Percentiles rank a stretch among this genome's conserved stretches.
phyloP scores from a whole-genome alignment of 2,329 filamentous ascomycete genomes.

The Pleurostoma richardsiae region DNA sequence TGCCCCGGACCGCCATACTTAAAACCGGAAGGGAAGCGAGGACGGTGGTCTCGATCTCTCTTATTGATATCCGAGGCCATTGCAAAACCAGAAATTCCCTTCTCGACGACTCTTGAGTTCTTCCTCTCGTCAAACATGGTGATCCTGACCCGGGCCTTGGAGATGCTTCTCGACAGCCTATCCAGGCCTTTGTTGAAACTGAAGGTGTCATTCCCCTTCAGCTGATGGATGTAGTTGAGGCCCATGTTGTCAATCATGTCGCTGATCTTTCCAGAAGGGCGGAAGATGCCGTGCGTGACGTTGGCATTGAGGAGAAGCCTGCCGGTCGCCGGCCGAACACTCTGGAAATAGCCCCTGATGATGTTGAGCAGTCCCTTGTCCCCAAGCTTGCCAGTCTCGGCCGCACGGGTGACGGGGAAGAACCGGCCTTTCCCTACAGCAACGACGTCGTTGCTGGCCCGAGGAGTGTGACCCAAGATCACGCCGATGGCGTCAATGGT shows the following conservation, averaged over 20 bases:
- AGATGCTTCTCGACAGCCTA: conserved; percentile 28
- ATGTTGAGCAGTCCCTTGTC: conserved; percentile 19
- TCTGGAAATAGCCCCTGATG: conserved; percentile 51
- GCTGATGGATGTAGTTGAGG: conserved; percentile 14
- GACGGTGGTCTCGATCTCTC: neutral
- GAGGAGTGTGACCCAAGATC: conserved; percentile 40
- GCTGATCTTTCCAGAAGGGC: conserved; percentile 26
- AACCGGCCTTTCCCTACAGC: conserved; percentile 42
- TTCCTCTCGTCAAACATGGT: neutral
- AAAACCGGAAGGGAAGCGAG: conserved; percentile 2
- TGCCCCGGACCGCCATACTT: conserved; percentile 15
- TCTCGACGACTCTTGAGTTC: conserved; percentile 10
- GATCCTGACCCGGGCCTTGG: conserved; percentile 27
- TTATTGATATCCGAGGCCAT: conserved; percentile 4
- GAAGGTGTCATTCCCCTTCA: neutral
- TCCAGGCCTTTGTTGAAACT: conserved; percentile 12
- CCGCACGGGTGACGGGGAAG: conserved; percentile 33
- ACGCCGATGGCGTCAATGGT: conserved; percentile 47
- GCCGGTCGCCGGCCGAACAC: conserved; percentile 46
- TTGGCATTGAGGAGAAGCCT: conserved; percentile 51
- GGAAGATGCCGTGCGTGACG: conserved; percentile 49
- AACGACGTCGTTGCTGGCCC: conserved; percentile 26
- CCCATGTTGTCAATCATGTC: conserved; percentile 13
- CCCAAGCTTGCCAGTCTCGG: conserved; percentile 20
- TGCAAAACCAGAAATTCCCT: conserved; percentile 20